Conservation (phyloP, 805 yeast species). For the Nakazawaea populi region DNA sequence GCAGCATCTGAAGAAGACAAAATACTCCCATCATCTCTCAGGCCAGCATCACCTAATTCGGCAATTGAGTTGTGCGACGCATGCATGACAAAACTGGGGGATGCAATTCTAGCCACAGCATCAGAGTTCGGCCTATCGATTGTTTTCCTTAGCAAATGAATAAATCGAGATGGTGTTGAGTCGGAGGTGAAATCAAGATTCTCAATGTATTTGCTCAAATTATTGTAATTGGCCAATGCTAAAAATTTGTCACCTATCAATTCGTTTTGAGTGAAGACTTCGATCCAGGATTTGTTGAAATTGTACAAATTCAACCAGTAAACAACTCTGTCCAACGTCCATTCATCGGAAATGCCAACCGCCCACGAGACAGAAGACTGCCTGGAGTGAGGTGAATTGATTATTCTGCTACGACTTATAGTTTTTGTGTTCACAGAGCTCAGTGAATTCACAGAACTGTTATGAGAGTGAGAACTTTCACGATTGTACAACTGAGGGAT, state of each 20-base stretch:
- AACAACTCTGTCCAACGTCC: constrained; percentile 66
- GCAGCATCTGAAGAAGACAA: not conserved
- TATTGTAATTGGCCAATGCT: constrained; percentile 61
- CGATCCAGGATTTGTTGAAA: constrained; percentile 73
- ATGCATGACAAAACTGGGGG: not conserved
- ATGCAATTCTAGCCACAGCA: not conserved
- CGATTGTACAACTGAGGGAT: not conserved
- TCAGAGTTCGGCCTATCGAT: constrained; percentile 20
- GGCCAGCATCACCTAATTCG: constrained; percentile 3
- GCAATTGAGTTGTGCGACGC: constrained; percentile 15
- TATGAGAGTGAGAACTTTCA: constrained; percentile 6
- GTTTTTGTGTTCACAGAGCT: constrained; percentile 1
- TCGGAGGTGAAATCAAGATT: constrained; percentile 38
- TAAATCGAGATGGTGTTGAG: constrained; percentile 52
- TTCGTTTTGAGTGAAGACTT: constrained; percentile 49
- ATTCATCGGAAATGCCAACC: constrained; percentile 49
- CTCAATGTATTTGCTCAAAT: constrained; percentile 22
- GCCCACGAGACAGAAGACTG: constrained; percentile 35
- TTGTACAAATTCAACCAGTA: constrained; percentile 64
- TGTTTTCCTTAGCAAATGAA: constrained; percentile 45
- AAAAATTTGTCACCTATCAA: constrained; percentile 61
- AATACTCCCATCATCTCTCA: constrained; percentile 5
- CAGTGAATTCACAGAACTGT: constrained; percentile 1
- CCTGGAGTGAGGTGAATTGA: constrained; percentile 8
- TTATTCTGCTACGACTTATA: not conserved